phyloP scores from a whole-genome alignment of 805 yeast genomes.

The Cephaloascus fragrans region DNA sequence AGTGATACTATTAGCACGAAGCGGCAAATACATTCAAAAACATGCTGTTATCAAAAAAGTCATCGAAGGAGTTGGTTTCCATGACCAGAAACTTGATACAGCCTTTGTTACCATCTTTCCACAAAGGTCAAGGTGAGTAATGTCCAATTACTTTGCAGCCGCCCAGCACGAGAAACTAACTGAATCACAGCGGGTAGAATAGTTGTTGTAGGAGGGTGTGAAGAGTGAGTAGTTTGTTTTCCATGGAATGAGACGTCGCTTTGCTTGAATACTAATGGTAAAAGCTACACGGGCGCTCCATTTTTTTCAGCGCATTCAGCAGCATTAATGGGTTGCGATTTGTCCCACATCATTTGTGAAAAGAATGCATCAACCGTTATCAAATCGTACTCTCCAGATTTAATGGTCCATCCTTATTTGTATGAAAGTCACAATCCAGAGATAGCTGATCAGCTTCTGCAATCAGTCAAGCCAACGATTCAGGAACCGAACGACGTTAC shows the following conservation, averaged over 20 bases:
- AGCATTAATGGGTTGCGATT: slow-evolving; percentile 77
- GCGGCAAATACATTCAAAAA: too few relatives aligned
- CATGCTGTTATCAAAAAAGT: background rate
- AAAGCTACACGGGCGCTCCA: slow-evolving; percentile 93
- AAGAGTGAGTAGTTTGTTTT: slow-evolving; percentile 38
- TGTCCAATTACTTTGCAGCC: too few relatives aligned
- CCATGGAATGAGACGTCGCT: too few relatives aligned
- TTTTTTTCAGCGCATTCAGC: slow-evolving; percentile 83
- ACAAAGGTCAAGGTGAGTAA: slow-evolving; percentile 71
- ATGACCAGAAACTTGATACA: slow-evolving; percentile 56
- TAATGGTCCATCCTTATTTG: slow-evolving; percentile 93
- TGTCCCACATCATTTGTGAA: slow-evolving; percentile 87
- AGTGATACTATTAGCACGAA: background rate
- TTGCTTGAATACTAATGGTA: too few relatives aligned
- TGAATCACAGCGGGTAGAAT: slow-evolving; percentile 73
- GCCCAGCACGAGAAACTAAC: too few relatives aligned
- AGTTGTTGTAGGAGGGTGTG: slow-evolving; percentile 87
- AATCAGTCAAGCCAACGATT: slow-evolving; percentile 3
- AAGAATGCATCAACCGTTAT: slow-evolving; percentile 67
- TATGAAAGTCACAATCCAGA: slow-evolving; percentile 33
- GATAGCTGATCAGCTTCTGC: slow-evolving; percentile 6
- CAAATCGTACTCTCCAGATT: slow-evolving; percentile 81
- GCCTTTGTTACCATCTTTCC: slow-evolving; percentile 59
- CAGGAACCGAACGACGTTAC: slow-evolving; percentile 14
- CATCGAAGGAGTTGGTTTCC: slow-evolving; percentile 32